These are phyloP conservation scores for Acmispon strigosus DNA, from an alignment of 306 rosid genomes.

Conservation along the genomic window DNA sequence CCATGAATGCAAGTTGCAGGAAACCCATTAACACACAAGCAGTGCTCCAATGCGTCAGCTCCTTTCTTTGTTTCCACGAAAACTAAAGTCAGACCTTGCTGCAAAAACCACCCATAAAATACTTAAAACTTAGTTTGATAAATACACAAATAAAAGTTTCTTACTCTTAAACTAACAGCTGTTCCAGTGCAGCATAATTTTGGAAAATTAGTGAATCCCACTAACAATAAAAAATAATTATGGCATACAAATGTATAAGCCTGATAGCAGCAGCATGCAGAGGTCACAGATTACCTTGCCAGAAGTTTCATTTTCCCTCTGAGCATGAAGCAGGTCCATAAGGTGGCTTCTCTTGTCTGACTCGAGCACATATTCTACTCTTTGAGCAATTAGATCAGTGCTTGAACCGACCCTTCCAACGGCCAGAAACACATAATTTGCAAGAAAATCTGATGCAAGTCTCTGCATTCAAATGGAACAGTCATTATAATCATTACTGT, in stretches of 20 bases:
- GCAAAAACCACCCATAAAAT: constrained; percentile 26
- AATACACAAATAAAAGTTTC: not conserved
- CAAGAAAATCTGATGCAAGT: constrained; percentile 89
- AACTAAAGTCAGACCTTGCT: constrained; percentile 91
- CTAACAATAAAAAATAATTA: not conserved
- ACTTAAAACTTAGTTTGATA: constrained; percentile 8
- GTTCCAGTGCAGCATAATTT: not conserved
- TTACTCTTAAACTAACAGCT: not conserved
- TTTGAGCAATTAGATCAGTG: constrained; percentile 86
- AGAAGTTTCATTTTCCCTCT: constrained; percentile 63
- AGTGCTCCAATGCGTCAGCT: constrained; percentile 88
- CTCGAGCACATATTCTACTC: constrained; percentile 90
- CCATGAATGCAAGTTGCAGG: constrained; percentile 97
- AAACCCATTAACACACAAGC: constrained; percentile 80
- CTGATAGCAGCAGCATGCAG: not conserved
- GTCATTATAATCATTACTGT: constrained; percentile 1
- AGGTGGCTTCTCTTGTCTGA: constrained; percentile 95
- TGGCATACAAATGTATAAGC: not conserved
- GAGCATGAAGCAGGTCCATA: constrained; percentile 97
- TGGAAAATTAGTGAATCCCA: not conserved
- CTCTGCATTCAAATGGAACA: constrained; percentile 45
- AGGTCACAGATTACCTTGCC: constrained; percentile 55
- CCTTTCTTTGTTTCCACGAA: constrained; percentile 99
- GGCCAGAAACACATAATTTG: constrained; percentile 77
- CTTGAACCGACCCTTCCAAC: constrained; percentile 99